phyloP scores from a whole-genome alignment of 129 eudicot genomes.

The Pseudognaphalium luteoalbum region DNA sequence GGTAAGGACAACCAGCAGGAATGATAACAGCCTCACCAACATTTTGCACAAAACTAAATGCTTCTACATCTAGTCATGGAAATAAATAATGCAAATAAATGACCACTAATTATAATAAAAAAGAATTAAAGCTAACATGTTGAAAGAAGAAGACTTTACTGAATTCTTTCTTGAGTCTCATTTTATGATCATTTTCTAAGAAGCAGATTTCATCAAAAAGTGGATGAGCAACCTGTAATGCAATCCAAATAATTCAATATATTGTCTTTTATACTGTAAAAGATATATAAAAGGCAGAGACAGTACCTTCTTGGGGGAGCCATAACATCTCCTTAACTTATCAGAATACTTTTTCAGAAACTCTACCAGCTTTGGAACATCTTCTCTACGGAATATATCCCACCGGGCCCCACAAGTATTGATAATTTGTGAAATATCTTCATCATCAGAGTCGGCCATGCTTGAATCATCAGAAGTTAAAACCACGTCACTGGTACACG shows the following conservation, averaged over 20 bases:
- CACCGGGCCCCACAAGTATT: conserved; percentile 61
- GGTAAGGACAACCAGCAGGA: conserved; percentile 99
- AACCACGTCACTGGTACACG: not conserved
- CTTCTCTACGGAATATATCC: conserved; percentile 82
- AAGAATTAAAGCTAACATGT: not conserved
- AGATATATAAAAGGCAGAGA: not conserved
- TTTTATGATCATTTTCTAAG: conserved; percentile 59
- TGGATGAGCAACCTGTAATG: conserved; percentile 65
- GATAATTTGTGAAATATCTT: conserved; percentile 23
- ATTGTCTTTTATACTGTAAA: not conserved
- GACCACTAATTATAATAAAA: not conserved
- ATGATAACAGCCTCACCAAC: conserved; percentile 79
- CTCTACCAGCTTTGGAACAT: conserved; percentile 74
- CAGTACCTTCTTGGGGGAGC: conserved; percentile 46
- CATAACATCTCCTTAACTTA: conserved; percentile 38
- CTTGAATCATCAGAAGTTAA: conserved; percentile 35
- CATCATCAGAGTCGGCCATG: conserved; percentile 48
- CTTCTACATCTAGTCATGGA: conserved; percentile 58
- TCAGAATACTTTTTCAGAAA: conserved; percentile 58
- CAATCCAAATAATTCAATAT: conserved; percentile 8
- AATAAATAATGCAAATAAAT: not conserved
- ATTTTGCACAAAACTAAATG: conserved; percentile 72
- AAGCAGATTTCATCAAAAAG: conserved; percentile 66
- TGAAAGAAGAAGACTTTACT: conserved; percentile 41
- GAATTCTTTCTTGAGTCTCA: conserved; percentile 75